phyloP scores from a whole-genome alignment of 1,284 basidiomycete genomes.

The Ustilago xerochloae region DNA sequence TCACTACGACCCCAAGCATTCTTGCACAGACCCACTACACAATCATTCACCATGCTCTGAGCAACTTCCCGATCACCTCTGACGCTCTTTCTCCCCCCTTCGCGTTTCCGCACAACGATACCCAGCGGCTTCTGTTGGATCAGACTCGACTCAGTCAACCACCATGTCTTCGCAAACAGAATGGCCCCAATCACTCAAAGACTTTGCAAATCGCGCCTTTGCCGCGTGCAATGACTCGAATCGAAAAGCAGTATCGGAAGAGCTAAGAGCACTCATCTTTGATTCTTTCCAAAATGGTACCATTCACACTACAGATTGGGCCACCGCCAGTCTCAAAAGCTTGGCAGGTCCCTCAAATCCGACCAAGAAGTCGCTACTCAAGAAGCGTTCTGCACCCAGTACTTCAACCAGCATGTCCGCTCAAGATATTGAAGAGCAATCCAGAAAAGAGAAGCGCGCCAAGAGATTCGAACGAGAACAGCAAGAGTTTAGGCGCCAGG shows the following conservation, averaged over 20 bases:
- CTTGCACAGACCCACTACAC: too few relatives aligned
- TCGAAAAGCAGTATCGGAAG: slow-evolving; percentile 68
- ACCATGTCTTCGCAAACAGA: slow-evolving; percentile 52
- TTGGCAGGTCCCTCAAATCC: slow-evolving; percentile 66
- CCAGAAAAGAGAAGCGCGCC: slow-evolving; percentile 63
- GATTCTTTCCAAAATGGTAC: slow-evolving; percentile 73
- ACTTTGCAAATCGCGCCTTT: slow-evolving; percentile 64
- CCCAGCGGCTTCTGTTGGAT: not conserved
- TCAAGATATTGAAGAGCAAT: slow-evolving; percentile 49
- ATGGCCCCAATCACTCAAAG: slow-evolving; percentile 58
- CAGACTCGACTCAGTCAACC: not conserved
- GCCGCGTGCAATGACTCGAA: slow-evolving; percentile 68
- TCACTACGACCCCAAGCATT: not conserved
- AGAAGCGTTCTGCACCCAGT: slow-evolving; percentile 34
- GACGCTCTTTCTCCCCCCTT: not conserved
- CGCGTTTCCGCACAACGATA: not conserved
- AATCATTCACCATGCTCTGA: not conserved
- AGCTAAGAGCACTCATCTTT: slow-evolving; percentile 69
- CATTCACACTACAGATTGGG: slow-evolving; percentile 89
- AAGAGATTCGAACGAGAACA: slow-evolving; percentile 65
- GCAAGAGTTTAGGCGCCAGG: slow-evolving; percentile 48
- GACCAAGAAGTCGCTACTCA: slow-evolving; percentile 29
- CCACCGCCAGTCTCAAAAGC: slow-evolving; percentile 82
- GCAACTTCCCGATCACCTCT: not conserved
- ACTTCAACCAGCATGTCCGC: not conserved